Evolutionary conservation across 1,284 basidiomycete genomes (phyloP), one percentile per base, ranked within the genome.

Genomic region (Puccinia coronata): DNA sequence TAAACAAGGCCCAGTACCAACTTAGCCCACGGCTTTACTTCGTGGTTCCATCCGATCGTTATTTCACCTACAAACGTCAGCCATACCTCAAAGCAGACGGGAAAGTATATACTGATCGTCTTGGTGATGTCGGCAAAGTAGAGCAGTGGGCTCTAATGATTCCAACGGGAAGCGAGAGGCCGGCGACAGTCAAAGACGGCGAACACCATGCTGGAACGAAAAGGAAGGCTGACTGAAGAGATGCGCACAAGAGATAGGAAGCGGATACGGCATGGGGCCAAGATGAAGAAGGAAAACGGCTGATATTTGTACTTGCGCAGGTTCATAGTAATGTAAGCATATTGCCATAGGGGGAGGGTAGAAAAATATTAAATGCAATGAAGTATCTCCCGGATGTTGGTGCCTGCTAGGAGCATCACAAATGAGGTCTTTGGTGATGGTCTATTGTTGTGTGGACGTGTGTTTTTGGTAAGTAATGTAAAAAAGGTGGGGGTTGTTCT

Each of bases 131-230:
- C n/a, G 41, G 43, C 67, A 51, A 70, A 49, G 43, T 70, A 49
- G 67, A 70, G 25, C 67, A 70, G 43, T 70, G 67, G 43, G 43
- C 41, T 49, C 51, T 70, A 43, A 31, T 49, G 67, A 70, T 70
- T 70, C 67, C 67, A n/a, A 70, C 25, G 0, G 43, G 67, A 31
- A 20, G 23, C 43, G 43, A 70, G 67, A 31, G 51, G 41, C 67
- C 43, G 47, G 41, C 43, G 43, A 31, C 8, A 70, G 25, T 8
- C 16, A 23, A 65, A 65, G 8, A 65, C 31, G 6, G 11, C 25
- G n/a, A 49, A 31, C 25, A 61, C 41, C 43, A 20, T 3, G 14
- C n/a, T 51, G 49, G 18, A 51, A 49, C 14, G 28, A 70, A 70
- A 49, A 28, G n/a, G 43, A 20, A 49, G 39, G 41, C 14, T 51